Evolutionary conservation across 1,284 basidiomycete genomes (phyloP).

Genomic region (Microbotryum saponariae): DNA sequence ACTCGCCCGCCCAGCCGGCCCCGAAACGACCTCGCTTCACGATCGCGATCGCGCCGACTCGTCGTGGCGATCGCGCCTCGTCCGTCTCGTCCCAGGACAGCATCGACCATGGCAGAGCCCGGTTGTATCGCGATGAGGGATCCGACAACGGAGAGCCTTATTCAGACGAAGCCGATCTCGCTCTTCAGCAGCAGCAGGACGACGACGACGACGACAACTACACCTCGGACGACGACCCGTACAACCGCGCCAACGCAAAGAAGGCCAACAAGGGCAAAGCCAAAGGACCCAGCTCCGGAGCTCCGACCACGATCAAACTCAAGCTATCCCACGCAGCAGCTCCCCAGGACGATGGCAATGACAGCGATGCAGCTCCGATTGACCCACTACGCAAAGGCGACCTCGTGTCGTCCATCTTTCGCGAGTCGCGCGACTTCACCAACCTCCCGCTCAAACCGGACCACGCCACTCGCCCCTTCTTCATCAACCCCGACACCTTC

Average conservation of each 20-base stretch:
- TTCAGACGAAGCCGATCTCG: not conserved
- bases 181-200: not conserved
- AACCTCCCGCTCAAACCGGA: constrained; percentile 78
- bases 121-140: not conserved
- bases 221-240: constrained; percentile 7
- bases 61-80: constrained; percentile 7
- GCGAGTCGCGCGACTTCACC: constrained; percentile 56
- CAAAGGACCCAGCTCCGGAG: not conserved
- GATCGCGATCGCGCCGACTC: constrained; percentile 8
- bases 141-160: constrained; percentile 5
- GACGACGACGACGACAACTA: constrained; percentile 19
- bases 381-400: not conserved
- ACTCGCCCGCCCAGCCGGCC: not conserved
- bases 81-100: constrained; percentile 17
- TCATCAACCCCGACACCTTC: constrained; percentile 73
- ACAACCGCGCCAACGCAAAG: not conserved
- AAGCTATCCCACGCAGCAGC: constrained; percentile 6
- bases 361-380: not conserved
- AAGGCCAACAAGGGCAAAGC: constrained; percentile 8
- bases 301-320: constrained; percentile 5
- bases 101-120: not conserved
- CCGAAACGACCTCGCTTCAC: constrained; percentile 12
- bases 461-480: constrained; percentile 80
- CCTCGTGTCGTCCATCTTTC: constrained; percentile 18
- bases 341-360: not conserved